These are phyloP conservation scores for Ophiostoma sp. DNA, from an alignment of 2,329 filamentous ascomycete species.

Conservation along the genomic window DNA sequence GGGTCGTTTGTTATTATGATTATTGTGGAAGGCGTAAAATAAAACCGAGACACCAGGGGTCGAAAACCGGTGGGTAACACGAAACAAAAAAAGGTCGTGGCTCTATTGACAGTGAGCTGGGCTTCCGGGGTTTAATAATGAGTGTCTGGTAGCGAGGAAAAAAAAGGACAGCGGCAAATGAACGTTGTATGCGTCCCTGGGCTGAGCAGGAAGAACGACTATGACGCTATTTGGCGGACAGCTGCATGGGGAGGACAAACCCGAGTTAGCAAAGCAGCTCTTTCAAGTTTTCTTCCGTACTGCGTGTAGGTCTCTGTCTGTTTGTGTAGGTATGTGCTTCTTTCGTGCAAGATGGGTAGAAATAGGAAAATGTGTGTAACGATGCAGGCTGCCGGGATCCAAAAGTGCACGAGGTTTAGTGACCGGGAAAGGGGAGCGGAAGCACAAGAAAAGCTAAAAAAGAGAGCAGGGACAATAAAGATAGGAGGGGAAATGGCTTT, in stretches of 20 bases:
- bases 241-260: conserved; percentile 39
- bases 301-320: not conserved
- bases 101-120: not conserved
- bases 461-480: not conserved
- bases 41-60: conserved; percentile 19
- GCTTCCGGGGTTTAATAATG: not conserved
- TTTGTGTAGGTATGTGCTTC: not conserved
- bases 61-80: conserved; percentile 6
- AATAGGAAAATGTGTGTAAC: conserved; percentile 22
- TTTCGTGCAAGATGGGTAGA: conserved; percentile 16
- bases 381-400: conserved; percentile 22
- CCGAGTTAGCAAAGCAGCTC: conserved; percentile 35
- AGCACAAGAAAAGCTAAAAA: conserved; percentile 3
- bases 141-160: not conserved
- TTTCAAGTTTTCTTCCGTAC: not conserved
- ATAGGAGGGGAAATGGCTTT: not conserved
- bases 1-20: not conserved
- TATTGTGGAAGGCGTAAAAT: conserved; percentile 11
- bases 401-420: conserved; percentile 9
- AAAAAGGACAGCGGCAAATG: not conserved
- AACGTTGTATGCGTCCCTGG: not conserved
- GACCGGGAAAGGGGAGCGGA: not conserved
- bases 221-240: conserved; percentile 34
- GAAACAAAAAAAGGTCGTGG: conserved; percentile 5
- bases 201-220: conserved; percentile 6